Percentiles rank a stretch among this genome's conserved stretches.
Evolutionary conservation across 768 basidiomycete genomes (phyloP).

Genomic region (Lyophyllum semitale): DNA sequence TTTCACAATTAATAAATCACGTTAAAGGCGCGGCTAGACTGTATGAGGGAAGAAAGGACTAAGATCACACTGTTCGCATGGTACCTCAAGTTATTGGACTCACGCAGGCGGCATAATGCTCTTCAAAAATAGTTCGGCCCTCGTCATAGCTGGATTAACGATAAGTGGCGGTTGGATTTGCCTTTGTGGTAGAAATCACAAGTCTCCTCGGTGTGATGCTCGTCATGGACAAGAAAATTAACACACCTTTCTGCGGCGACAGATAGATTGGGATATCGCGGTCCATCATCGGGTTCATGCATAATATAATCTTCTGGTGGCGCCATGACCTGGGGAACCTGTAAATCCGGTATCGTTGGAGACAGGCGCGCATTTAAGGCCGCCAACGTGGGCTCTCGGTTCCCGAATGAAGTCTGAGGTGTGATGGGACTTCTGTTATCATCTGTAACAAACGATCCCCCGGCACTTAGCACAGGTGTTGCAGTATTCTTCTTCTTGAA

Average conservation of each 20-base stretch:
- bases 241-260: background rate
- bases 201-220: background rate
- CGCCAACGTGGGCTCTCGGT: slow-evolving; percentile 19
- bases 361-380: slow-evolving; percentile 20
- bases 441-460: background rate
- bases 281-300: background rate
- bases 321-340: background rate
- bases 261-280: background rate
- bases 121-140: slow-evolving; percentile 16
- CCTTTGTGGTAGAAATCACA: background rate
- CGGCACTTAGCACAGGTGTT: slow-evolving; percentile 6
- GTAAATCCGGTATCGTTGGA: background rate
- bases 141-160: background rate
- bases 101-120: slow-evolving; percentile 20
- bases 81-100: background rate
- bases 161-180: background rate
- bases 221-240: background rate
- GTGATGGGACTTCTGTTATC: slow-evolving; percentile 1
- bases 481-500: slow-evolving; percentile 42
- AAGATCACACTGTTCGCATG: background rate
- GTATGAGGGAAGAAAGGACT: background rate
- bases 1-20: slow-evolving; percentile 19
- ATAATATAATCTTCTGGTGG: slow-evolving; percentile 6
- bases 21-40: slow-evolving; percentile 37
- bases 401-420: background rate